These are phyloP conservation scores for Wickerhamomyces hampshirensis DNA, from an alignment of 805 yeast genomes.

Conservation along the genomic window DNA sequence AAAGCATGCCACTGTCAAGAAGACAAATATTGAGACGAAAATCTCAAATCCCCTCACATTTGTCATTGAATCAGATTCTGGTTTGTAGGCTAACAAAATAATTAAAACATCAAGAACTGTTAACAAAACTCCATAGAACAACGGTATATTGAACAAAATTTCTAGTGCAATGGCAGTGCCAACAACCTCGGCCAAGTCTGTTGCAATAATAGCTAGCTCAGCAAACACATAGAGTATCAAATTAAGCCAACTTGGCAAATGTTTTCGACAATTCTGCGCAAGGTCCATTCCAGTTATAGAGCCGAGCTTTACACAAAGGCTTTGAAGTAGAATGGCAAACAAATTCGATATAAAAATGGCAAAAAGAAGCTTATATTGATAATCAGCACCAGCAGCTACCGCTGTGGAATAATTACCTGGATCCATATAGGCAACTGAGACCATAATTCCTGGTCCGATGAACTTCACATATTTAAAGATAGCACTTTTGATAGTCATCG, in stretches of 20 bases:
- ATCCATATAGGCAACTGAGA: conserved; percentile 78
- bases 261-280: conserved; percentile 70
- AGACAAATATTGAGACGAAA: conserved; percentile 66
- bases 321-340: conserved; percentile 69
- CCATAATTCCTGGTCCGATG: conserved; percentile 77
- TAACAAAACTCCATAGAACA: conserved; percentile 67
- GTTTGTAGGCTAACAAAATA: conserved; percentile 72
- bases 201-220: conserved; percentile 84
- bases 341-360: conserved; percentile 61
- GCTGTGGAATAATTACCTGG: conserved; percentile 85
- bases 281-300: conserved; percentile 76
- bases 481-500: conserved; percentile 7
- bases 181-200: conserved; percentile 91
- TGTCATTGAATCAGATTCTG: conserved; percentile 68
- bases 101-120: conserved; percentile 81
- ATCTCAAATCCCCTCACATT: conserved; percentile 74
- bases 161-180: conserved; percentile 87
- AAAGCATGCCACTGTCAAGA: conserved; percentile 73
- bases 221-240: conserved; percentile 62
- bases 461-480: conserved; percentile 50
- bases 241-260: conserved; percentile 58
- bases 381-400: conserved; percentile 74
- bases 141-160: conserved; percentile 70
- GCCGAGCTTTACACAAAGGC: conserved; percentile 69
- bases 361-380: conserved; percentile 62